A percentile compares a stretch with the other conserved stretches of the same genome.
These are phyloP conservation scores for Linum tenue DNA, from an alignment of 345 rosid genomes.

Conservation along the genomic window DNA sequence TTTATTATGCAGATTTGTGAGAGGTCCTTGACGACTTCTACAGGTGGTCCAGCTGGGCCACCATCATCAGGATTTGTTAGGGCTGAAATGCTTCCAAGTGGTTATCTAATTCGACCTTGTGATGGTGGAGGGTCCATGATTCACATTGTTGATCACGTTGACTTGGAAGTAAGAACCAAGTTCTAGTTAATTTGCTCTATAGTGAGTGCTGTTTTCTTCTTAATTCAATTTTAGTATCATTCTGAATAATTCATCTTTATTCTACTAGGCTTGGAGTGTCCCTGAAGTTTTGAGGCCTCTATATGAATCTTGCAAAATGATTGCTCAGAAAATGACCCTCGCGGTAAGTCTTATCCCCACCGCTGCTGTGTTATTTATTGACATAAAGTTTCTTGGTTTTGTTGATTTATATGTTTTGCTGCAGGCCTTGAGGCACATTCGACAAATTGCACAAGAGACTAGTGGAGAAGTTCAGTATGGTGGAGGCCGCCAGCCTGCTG, in stretches of 20 bases:
- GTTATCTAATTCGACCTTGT: constrained; percentile 82
- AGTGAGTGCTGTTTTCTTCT: not conserved
- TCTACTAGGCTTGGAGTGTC: constrained; percentile 66
- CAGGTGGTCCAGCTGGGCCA: constrained; percentile 78
- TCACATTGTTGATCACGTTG: constrained; percentile 95
- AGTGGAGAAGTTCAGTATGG: constrained; percentile 89
- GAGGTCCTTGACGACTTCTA: constrained; percentile 71
- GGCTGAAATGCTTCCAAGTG: constrained; percentile 91
- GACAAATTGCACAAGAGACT: constrained; percentile 88
- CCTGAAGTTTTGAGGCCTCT: constrained; percentile 96
- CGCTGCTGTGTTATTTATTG: not conserved
- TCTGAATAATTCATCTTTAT: constrained; percentile 2
- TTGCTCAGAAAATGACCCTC: constrained; percentile 88
- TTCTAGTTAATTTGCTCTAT: not conserved
- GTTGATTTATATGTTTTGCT: constrained; percentile 4
- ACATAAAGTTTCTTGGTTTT: not conserved
- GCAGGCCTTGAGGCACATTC: constrained; percentile 76
- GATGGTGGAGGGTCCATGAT: constrained; percentile 94
- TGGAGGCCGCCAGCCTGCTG: constrained; percentile 94
- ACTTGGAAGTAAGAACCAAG: constrained; percentile 60
- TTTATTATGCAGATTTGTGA: constrained; percentile 63
- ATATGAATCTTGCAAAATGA: constrained; percentile 83
- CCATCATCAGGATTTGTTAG: constrained; percentile 66
- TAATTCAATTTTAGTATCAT: not conserved
- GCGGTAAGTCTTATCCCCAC: constrained; percentile 45